Base-by-base conservation (phyloP, 164 flowering plant genomes). In the Hamamelis virginiana region DNA sequence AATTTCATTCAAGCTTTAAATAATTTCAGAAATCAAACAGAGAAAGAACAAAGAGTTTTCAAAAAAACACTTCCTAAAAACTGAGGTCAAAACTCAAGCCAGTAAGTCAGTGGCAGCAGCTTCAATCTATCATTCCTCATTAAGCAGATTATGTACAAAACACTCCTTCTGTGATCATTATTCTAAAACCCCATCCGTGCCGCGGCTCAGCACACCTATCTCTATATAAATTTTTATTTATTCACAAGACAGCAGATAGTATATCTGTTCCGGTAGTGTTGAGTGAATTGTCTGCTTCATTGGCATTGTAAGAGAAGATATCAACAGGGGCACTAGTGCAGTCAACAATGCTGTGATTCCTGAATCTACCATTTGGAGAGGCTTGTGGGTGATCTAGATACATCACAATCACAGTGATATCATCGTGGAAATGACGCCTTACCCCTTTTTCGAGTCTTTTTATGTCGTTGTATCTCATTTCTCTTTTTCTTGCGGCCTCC, bases 341-440 rank as follows among this genome's bases (percentile, higher is more conserved):
- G 43, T 72, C 76, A 52, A 64, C 57, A 5, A 55, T n/a, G 51
- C 26, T 11, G 5, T 46, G 41, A 41, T 66, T 19, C 28, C 27
- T 71, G 41, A 59, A 9, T 44, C 71, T 63, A 10, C 48, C 69
- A 48, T 48, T 64, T 25, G 77, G 62, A 51, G 72, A 59, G 26
- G 66, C 75, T 45, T 19, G 19, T 19, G 69, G 55, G 21, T 75
- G 76, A 72, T 85, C 86, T 0, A 85, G 74, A 52, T 72, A 83
- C 8, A 85, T 45, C 15, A 85, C 89, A 15, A 85, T 69, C 9
- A 81, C 85, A 5, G 89, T 75, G n/a, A 85, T 83, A 45, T 83
- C 89, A 43, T 85, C 89, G 23, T 85, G 89, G 61, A 81, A 77
- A 74, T 77, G 76, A 15, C 89, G 85, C 59, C 89, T 76, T 44